phyloP scores from a whole-genome alignment of 108 stramenopile species.

The Skeletonema grethae region DNA sequence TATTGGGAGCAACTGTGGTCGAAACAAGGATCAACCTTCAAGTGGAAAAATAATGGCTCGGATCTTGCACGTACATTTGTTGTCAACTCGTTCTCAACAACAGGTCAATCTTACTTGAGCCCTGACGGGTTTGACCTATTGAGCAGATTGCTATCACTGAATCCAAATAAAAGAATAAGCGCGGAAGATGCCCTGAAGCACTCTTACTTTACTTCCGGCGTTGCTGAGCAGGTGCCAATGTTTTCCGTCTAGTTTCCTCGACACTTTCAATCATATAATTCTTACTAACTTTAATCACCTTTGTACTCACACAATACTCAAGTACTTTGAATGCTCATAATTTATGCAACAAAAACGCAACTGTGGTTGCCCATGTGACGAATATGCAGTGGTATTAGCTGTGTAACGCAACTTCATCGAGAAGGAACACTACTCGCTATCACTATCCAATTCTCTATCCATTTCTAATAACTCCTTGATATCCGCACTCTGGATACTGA shows the following conservation, averaged over 20 bases:
- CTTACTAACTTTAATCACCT: too few species aligned
- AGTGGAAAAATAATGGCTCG: conserved; percentile 67
- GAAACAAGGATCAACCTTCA: conserved; percentile 73
- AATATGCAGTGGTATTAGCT: background rate
- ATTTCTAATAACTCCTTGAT: conserved; percentile 37
- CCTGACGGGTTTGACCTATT: conserved; percentile 88
- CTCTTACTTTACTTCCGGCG: conserved; percentile 37
- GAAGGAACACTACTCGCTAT: background rate
- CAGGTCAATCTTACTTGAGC: conserved; percentile 78
- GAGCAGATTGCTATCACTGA: conserved; percentile 78
- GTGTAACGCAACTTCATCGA: background rate
- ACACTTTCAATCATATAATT: background rate
- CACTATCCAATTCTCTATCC: conserved; percentile 7
- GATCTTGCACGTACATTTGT: conserved; percentile 68
- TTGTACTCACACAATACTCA: too few species aligned
- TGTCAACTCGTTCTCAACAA: conserved; percentile 61
- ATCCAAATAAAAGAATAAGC: conserved; percentile 89
- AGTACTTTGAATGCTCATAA: too few species aligned
- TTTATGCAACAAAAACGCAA: conserved; percentile 2
- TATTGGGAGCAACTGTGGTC: conserved; percentile 81
- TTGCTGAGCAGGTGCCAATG: conserved; percentile 36
- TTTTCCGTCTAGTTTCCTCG: conserved; percentile 11
- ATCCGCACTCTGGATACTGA: conserved; percentile 47
- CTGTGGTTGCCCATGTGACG: background rate
- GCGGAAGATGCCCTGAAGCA: conserved; percentile 85